phyloP scores from a whole-genome alignment of 805 yeast genomes.

The Grigorovia yakushimaensis region DNA sequence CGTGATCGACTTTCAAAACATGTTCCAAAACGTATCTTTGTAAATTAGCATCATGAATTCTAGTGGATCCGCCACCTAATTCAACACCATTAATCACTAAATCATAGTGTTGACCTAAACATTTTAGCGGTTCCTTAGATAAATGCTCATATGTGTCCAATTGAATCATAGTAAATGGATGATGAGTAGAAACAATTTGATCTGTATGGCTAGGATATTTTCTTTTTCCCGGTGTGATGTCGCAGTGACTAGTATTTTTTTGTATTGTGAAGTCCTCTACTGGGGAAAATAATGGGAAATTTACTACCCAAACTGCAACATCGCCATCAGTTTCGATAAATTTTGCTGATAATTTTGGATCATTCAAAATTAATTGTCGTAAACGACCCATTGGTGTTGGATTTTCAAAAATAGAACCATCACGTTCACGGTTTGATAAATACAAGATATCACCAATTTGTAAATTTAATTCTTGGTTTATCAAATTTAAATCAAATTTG shows the following conservation, averaged over 20 bases:
- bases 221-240: too few relatives aligned
- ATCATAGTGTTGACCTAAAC: conserved; percentile 88
- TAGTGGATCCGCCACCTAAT: conserved; percentile 93
- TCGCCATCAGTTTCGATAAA: conserved; percentile 15
- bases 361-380: conserved; percentile 60
- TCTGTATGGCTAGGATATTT: conserved; percentile 49
- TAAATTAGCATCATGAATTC: conserved; percentile 78
- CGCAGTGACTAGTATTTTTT: too few relatives aligned
- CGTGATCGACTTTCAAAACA: conserved; percentile 49
- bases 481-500: conserved; percentile 4
- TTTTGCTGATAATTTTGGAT: conserved; percentile 33
- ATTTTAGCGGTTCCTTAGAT: conserved; percentile 43
- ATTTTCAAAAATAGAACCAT: conserved; percentile 64
- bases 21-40: conserved; percentile 65
- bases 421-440: conserved; percentile 54
- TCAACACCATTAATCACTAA: conserved; percentile 90
- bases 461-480: conserved; percentile 30
- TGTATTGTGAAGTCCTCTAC: too few relatives aligned
- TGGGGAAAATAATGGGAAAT: conserved; percentile 88
- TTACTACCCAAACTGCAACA: conserved; percentile 78
- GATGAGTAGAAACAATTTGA: conserved; percentile 69
- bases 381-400: conserved; percentile 91
- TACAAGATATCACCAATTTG: conserved; percentile 67
- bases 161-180: conserved; percentile 92
- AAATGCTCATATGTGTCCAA: conserved; percentile 55